These are phyloP conservation scores for Stagonosporopsis cucurbitacearum DNA, from an alignment of 2,329 filamentous ascomycete genomes.

Conservation along the genomic window DNA sequence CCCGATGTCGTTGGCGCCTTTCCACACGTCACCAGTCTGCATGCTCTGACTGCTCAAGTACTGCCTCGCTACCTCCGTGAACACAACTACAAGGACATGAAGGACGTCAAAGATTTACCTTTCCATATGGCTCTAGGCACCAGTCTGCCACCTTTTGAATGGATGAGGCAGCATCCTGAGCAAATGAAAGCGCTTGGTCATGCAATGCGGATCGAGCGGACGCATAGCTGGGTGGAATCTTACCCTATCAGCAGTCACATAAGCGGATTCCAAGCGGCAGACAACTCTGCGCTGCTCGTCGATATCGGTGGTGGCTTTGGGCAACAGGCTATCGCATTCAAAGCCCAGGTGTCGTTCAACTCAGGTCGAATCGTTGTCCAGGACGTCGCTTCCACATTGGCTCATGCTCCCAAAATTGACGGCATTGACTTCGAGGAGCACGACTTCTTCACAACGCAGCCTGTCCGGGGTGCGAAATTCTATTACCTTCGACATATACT, in stretches of 20 bases:
- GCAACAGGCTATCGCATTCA: conserved; percentile 33
- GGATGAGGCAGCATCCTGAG: conserved; percentile 32
- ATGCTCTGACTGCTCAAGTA: conserved; percentile 28
- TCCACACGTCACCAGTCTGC: conserved; percentile 31
- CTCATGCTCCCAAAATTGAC: conserved; percentile 18
- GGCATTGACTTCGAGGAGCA: conserved; percentile 40
- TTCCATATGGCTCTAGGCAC: conserved; percentile 39
- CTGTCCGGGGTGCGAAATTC: conserved; percentile 38
- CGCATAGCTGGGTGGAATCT: conserved; percentile 27
- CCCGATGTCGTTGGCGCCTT: conserved; percentile 36
- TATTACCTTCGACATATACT: conserved; percentile 44
- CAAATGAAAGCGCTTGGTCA: conserved; percentile 39
- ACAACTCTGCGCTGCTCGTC: conserved; percentile 33
- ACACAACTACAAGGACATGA: conserved; percentile 35
- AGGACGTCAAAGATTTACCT: conserved; percentile 30
- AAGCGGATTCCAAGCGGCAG: conserved; percentile 18
- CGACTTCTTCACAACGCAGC: conserved; percentile 44
- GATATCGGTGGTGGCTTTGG: conserved; percentile 46
- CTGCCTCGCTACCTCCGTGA: conserved; percentile 42
- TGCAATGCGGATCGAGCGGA: conserved; percentile 35
- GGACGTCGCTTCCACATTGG: conserved; percentile 34
- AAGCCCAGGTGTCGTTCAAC: conserved; percentile 21
- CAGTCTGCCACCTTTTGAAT: conserved; percentile 37
- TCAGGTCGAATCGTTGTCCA: conserved; percentile 34
- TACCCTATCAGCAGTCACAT: conserved; percentile 30